Evolutionary conservation across 345 rosid species (phyloP).

Genomic region (Aurinia saxatilis): DNA sequence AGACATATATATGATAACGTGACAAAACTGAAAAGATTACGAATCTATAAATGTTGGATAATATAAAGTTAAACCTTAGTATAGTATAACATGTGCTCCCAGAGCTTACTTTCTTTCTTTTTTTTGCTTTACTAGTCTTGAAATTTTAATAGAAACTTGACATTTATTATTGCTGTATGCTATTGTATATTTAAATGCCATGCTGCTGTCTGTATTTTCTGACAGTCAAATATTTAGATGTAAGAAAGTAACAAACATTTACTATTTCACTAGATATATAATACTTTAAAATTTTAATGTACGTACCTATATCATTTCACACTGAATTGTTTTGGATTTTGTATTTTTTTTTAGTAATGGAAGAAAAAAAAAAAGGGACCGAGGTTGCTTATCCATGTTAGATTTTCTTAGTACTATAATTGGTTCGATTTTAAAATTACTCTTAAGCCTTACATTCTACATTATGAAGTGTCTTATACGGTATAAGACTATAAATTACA

Average conservation of each 20-base stretch:
- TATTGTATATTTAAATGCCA: neutral
- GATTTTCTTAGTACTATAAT: conserved; percentile 5
- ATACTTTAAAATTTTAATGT: too few relatives aligned
- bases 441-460: too few relatives aligned
- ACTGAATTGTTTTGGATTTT: neutral
- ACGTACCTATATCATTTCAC: neutral
- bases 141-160: neutral
- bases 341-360: neutral
- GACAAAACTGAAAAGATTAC: neutral
- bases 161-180: neutral
- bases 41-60: neutral
- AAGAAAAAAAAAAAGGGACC: neutral
- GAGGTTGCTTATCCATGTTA: conserved; percentile 1
- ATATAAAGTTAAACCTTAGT: neutral
- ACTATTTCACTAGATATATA: neutral
- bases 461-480: neutral
- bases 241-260: neutral
- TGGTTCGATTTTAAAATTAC: neutral
- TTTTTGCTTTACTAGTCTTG: neutral
- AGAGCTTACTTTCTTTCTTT: neutral
- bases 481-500: neutral
- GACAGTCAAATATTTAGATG: neutral
- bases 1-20: neutral
- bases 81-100: conserved; percentile 2
- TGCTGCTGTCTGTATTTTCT: neutral